Percentiles rank a stretch among this genome's conserved stretches.
Conservation (phyloP, 2,329 filamentous ascomycete genomes). For the Magnaporthiopsis incrustans region DNA sequence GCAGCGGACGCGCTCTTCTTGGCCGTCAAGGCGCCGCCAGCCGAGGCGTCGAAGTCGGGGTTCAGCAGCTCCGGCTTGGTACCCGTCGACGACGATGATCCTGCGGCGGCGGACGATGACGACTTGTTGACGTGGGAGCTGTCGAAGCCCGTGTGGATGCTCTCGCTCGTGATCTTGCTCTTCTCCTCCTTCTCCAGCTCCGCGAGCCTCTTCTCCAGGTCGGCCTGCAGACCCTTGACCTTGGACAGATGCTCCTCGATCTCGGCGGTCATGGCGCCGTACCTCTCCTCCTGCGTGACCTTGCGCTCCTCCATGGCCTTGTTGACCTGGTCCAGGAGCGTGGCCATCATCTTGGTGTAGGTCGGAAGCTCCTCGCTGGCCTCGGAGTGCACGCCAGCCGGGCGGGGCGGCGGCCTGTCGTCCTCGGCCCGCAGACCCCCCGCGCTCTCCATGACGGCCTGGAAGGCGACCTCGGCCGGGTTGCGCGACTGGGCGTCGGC, state of each 20-base stretch:
- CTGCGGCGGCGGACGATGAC: conserved; percentile 20
- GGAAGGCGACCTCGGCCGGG: conserved; percentile 79
- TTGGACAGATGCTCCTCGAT: conserved; percentile 69
- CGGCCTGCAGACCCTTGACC: conserved; percentile 67
- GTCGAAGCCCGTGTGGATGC: conserved; percentile 82
- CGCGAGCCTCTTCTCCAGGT: conserved; percentile 65
- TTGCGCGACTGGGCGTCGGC: conserved; percentile 55
- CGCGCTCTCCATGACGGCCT: conserved; percentile 76
- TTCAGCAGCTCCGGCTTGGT: conserved; percentile 68
- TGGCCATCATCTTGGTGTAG: conserved; percentile 98
- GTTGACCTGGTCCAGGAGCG: conserved; percentile 89
- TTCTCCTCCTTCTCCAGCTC: conserved; percentile 79
- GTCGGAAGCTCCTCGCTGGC: conserved; percentile 64
- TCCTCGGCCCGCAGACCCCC: conserved; percentile 58
- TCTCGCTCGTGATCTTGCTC: conserved; percentile 89
- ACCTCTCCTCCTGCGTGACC: conserved; percentile 53
- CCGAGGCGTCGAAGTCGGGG: conserved; percentile 37
- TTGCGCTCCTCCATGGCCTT: conserved; percentile 71
- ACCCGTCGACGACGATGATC: conserved; percentile 36
- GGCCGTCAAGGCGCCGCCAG: conserved; percentile 13
- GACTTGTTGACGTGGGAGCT: conserved; percentile 71
- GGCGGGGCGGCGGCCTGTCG: conserved; percentile 64
- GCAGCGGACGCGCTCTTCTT: conserved; percentile 33
- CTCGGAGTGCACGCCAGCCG: conserved; percentile 70
- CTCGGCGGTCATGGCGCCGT: conserved; percentile 69